Evolutionary conservation across 768 basidiomycete species (phyloP), one percentile per base, ranked within the genome.

Genomic region (Polyporus arcularius): DNA sequence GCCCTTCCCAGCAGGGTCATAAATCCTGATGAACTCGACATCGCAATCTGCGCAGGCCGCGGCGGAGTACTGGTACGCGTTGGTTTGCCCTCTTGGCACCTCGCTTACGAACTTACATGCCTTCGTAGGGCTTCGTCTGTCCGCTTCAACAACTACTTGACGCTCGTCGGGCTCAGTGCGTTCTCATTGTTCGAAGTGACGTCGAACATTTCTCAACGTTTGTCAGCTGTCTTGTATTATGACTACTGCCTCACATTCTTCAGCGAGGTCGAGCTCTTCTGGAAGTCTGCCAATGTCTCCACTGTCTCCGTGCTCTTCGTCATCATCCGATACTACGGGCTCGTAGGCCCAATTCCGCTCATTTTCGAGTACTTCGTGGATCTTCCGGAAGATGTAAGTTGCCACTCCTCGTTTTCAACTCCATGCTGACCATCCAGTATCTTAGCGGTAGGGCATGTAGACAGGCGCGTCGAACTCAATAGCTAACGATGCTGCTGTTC

Each of bases 201-300:
- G 14, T 7, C 9, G 10, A 11, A 4, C 10, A 26, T 21, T 5
- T 15, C 16, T 3, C 18, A 2, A 14, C 50, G 10, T 18, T 16
- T 31, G 16, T 12, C 53, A 72, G 76, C 49, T 8, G 57, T 76
- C 16, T 65, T 78, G 15, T 66, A 77, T n/a, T 80, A 81, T 55
- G 84, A 85, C 52, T 82, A 81, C 60, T 39, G 73, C 35, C 67
- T 82, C 40, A 85, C 84, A 0, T 63, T 85, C 7, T 50, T 65
- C 2, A 57, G 58, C 35, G 84, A 85, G 61, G 71, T 81, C 10
- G 73, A 76, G 31, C 68, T 73, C n/a, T 81, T 80, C 68, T 85
- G 84, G 83, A 66, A 54, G 11, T 53, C 57, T 7, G 47, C 57
- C 26, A 57, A 53, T 9, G 32, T 65, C 60, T 64, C 56, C 1